Conservation (phyloP, 1,139 yeast species). For the Zhuliangozyma parablackwelliae region DNA sequence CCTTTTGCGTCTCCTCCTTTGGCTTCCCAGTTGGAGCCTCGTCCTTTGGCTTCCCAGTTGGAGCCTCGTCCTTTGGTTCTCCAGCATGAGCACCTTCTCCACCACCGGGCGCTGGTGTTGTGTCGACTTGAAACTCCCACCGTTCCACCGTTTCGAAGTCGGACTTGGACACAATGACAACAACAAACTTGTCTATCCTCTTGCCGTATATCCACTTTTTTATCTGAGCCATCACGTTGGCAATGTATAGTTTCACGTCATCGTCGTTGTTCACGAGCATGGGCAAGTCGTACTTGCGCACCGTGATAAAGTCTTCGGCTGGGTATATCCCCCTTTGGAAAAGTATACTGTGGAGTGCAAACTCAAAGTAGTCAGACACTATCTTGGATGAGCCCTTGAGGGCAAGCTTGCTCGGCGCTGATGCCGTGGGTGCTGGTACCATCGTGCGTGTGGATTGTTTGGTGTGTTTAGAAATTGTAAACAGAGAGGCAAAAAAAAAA, state of each 20-base stretch:
- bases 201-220: constrained; percentile 79
- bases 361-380: constrained; percentile 82
- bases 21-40: constrained; percentile 21
- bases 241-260: constrained; percentile 68
- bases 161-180: constrained; percentile 67
- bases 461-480: too few species aligned
- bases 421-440: background rate
- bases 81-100: constrained; percentile 4
- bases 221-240: constrained; percentile 66
- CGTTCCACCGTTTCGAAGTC: constrained; percentile 70
- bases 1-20: constrained; percentile 56
- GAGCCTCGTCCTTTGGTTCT: constrained; percentile 3
- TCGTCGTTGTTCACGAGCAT: constrained; percentile 71
- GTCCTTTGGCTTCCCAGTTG: constrained; percentile 3
- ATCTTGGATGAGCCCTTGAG: constrained; percentile 74
- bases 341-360: constrained; percentile 71
- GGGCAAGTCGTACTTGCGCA: constrained; percentile 76
- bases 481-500: too few species aligned
- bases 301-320: constrained; percentile 76
- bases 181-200: constrained; percentile 61
- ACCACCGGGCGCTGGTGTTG: constrained; percentile 13
- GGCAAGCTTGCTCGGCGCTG: constrained; percentile 39
- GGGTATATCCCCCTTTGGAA: constrained; percentile 93
- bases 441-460: too few species aligned
- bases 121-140: constrained; percentile 77